Conservation (phyloP, 257 asterid species). For the Echium plantagineum region DNA sequence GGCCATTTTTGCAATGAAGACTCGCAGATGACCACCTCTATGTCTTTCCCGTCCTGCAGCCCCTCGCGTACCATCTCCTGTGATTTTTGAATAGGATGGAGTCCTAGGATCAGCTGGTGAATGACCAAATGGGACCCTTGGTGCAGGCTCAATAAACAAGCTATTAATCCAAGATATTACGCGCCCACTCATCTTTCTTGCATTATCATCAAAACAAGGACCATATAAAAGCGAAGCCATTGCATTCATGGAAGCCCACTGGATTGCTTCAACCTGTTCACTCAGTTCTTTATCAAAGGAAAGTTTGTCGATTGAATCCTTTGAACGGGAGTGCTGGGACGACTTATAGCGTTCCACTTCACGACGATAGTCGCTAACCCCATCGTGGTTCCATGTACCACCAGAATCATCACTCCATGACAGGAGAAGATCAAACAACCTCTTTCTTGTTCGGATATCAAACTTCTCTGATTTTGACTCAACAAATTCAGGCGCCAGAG, state of each 20-base stretch:
- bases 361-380: conserved; percentile 86
- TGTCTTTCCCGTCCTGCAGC: conserved; percentile 82
- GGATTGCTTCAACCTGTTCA: conserved; percentile 98
- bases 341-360: conserved; percentile 99
- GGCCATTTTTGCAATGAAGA: conserved; percentile 86
- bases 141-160: conserved; percentile 93
- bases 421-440: conserved; percentile 87
- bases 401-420: conserved; percentile 95
- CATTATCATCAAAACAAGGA: conserved; percentile 97
- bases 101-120: conserved; percentile 99
- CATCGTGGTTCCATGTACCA: conserved; percentile 87
- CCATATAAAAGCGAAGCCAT: conserved; percentile 97
- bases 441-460: conserved; percentile 82
- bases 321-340: conserved; percentile 86
- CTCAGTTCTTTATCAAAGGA: conserved; percentile 88
- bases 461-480: conserved; percentile 93
- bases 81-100: conserved; percentile 71
- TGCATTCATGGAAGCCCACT: conserved; percentile 99
- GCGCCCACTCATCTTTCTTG: conserved; percentile 99
- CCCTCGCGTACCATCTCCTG: conserved; percentile 83
- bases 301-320: conserved; percentile 86
- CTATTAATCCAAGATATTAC: conserved; percentile 98
- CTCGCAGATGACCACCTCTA: conserved; percentile 90
- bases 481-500: conserved; percentile 96
- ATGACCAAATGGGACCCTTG: conserved; percentile 93